These are phyloP conservation scores for Neopestalotiopsis sp. DNA, from an alignment of 2,329 filamentous ascomycete species.

Conservation along the genomic window DNA sequence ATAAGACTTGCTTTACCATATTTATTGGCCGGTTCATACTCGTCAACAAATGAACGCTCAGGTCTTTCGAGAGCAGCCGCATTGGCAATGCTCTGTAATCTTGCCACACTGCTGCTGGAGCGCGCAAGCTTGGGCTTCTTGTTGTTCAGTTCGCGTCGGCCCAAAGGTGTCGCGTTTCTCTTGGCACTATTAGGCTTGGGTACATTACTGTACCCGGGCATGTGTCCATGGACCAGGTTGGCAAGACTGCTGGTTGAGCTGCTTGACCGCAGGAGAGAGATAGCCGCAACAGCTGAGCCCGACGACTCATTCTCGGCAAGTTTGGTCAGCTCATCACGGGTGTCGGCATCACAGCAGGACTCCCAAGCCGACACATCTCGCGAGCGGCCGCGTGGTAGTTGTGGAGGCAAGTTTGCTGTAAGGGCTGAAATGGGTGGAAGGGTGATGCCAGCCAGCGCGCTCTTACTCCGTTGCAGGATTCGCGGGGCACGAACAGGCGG, in stretches of 20 bases:
- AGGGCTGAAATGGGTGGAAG: conserved; percentile 62
- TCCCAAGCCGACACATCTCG: conserved; percentile 91
- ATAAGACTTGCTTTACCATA: conserved; percentile 48
- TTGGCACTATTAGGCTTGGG: conserved; percentile 66
- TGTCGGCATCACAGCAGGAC: conserved; percentile 83
- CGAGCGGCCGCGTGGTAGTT: conserved; percentile 73
- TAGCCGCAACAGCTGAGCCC: conserved; percentile 81
- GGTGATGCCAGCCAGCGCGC: conserved; percentile 65
- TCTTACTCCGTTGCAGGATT: conserved; percentile 73
- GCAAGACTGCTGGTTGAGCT: conserved; percentile 52
- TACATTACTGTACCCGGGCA: conserved; percentile 30
- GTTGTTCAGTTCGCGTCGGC: conserved; percentile 36
- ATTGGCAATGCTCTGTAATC: conserved; percentile 55
- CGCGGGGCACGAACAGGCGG: conserved; percentile 53
- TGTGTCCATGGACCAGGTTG: conserved; percentile 41
- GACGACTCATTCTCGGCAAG: conserved; percentile 81
- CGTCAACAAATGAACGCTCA: conserved; percentile 12
- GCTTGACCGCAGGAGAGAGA: conserved; percentile 78
- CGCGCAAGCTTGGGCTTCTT: conserved; percentile 71
- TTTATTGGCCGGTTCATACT: conserved; percentile 33
- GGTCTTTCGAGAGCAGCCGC: conserved; percentile 38
- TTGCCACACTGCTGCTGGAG: conserved; percentile 65
- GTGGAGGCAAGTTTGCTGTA: conserved; percentile 58
- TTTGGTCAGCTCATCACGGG: conserved; percentile 78
- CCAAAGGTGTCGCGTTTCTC: conserved; percentile 59